These are phyloP conservation scores for Stenocarpella maydis DNA, from an alignment of 2,329 filamentous ascomycete species.

Conservation along the genomic window DNA sequence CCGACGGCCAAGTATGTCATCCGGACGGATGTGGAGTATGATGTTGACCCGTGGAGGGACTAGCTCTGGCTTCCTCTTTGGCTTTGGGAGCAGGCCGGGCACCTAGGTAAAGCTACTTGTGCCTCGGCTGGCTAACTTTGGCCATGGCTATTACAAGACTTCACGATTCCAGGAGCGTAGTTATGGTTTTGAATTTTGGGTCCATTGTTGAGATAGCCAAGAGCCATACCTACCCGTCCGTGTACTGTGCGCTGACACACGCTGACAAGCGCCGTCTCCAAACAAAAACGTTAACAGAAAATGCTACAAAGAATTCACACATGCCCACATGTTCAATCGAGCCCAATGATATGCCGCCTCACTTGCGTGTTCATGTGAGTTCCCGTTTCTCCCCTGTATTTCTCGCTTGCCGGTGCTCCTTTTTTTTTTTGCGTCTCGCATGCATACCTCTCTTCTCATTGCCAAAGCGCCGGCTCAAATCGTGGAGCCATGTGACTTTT, in stretches of 20 bases:
- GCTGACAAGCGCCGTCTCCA: conserved; percentile 12
- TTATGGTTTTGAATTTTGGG: neutral
- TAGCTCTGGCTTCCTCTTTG: neutral
- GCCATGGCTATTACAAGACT: neutral
- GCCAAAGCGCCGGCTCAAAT: conserved; percentile 11
- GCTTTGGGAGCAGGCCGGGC: neutral
- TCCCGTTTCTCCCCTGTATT: neutral
- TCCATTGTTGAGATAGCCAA: conserved; percentile 13
- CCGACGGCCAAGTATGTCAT: conserved; percentile 70
- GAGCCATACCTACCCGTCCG: neutral
- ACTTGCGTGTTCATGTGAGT: too few species aligned
- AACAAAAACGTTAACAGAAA: conserved; percentile 1
- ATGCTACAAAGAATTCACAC: conserved; percentile 1
- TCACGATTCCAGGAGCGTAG: too few species aligned
- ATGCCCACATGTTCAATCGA: neutral
- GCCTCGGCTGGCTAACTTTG: too few species aligned
- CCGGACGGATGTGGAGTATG: conserved; percentile 75
- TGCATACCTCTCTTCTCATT: neutral
- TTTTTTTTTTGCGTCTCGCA: neutral
- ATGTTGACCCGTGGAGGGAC: conserved; percentile 53
- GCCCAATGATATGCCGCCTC: neutral
- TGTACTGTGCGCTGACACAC: neutral
- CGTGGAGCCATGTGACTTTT: neutral
- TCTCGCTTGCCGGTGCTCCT: neutral
- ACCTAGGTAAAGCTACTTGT: neutral